phyloP scores from a whole-genome alignment of 1,139 yeast genomes.

The Suhomyces atakaporum region DNA sequence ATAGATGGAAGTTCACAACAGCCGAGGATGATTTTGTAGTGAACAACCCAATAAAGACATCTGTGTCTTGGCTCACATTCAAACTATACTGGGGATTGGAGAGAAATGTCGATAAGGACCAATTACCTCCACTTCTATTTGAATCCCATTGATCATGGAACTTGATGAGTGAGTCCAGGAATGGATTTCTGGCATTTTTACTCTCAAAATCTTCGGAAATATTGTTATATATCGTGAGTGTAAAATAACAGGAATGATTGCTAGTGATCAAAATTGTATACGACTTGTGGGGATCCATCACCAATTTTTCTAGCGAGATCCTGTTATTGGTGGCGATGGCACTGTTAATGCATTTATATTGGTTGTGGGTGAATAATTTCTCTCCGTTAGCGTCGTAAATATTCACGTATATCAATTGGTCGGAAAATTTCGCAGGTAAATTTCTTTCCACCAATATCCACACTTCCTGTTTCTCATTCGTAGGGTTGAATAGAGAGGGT shows the following conservation, averaged over 20 bases:
- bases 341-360: constrained; percentile 27
- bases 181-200: constrained; percentile 26
- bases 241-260: constrained; percentile 30
- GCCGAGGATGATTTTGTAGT: constrained; percentile 21
- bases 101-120: constrained; percentile 51
- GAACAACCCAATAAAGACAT: constrained; percentile 26
- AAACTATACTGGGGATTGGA: constrained; percentile 64
- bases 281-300: constrained; percentile 25
- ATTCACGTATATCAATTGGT: constrained; percentile 28
- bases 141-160: constrained; percentile 52
- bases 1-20: constrained; percentile 45
- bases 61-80: constrained; percentile 21
- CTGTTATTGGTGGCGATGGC: constrained; percentile 32
- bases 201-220: constrained; percentile 23
- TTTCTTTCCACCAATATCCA: constrained; percentile 55
- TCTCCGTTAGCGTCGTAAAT: constrained; percentile 39
- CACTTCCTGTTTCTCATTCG: constrained; percentile 30
- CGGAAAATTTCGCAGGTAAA: constrained; percentile 20
- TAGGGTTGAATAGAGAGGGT: constrained; percentile 41
- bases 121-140: constrained; percentile 57
- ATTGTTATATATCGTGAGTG: constrained; percentile 40
- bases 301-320: constrained; percentile 25
- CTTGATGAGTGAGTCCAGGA: constrained; percentile 21
- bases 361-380: constrained; percentile 29
- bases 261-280: constrained; percentile 31